Percentiles rank a stretch among this genome's conserved stretches.
Evolutionary conservation across 1,139 yeast species (phyloP).

Genomic region (Debaryomyces sp.): DNA sequence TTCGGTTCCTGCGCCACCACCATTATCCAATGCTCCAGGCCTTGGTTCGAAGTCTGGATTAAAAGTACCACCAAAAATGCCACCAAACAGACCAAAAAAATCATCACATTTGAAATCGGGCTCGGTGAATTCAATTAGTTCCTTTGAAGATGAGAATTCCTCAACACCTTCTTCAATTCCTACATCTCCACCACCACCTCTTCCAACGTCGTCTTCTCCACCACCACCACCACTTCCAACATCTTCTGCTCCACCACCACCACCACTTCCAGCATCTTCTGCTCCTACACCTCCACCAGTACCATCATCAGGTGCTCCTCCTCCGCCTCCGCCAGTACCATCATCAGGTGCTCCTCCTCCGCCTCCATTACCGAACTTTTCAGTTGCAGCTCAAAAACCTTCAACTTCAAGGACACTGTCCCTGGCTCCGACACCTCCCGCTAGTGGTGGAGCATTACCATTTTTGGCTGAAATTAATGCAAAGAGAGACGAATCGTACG

Average conservation of each 20-base stretch:
- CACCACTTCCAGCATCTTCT: constrained; percentile 22
- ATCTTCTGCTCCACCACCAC: constrained; percentile 20
- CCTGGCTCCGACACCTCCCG: constrained; percentile 24
- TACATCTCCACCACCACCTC: constrained; percentile 7
- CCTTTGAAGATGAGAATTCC: constrained; percentile 13
- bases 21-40: constrained; percentile 15
- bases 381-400: constrained; percentile 24
- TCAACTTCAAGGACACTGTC: constrained; percentile 18
- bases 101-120: constrained; percentile 32
- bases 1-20: constrained; percentile 22
- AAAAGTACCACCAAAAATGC: constrained; percentile 34
- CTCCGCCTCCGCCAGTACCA: constrained; percentile 12
- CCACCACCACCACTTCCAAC: constrained; percentile 25
- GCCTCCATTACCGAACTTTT: constrained; percentile 24
- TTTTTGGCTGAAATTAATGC: constrained; percentile 60
- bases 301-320: constrained; percentile 14
- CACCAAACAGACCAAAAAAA: constrained; percentile 34
- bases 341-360: constrained; percentile 20
- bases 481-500: constrained; percentile 56
- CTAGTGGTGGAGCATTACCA: constrained; percentile 34
- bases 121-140: constrained; percentile 20
- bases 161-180: constrained; percentile 17
- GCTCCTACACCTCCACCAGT: constrained; percentile 14
- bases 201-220: constrained; percentile 16
- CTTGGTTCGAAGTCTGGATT: constrained; percentile 19